Conservation (phyloP, 495 filamentous ascomycete genomes). For the Xanthoparmelia taractica region DNA sequence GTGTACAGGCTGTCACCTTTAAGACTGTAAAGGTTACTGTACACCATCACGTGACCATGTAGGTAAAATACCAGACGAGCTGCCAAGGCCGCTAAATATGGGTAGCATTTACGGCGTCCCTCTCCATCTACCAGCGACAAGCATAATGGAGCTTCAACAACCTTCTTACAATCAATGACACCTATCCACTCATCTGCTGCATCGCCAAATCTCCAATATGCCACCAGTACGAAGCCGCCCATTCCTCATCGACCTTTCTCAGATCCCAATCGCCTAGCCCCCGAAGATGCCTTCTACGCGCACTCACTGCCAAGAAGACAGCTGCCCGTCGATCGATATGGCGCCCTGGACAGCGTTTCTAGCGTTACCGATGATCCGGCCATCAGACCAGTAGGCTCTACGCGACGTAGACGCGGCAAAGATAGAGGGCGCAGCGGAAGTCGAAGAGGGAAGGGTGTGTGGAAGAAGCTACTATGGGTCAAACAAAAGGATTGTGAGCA, state of each 20-base stretch:
- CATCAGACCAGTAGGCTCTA: constrained; percentile 25
- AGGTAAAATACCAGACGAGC: no score
- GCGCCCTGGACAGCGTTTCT: constrained; percentile 25
- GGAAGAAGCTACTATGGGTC: constrained; percentile 97
- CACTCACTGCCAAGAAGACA: constrained; percentile 50
- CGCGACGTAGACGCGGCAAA: constrained; percentile 42
- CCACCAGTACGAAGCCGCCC: constrained; percentile 22
- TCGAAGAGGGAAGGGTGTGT: constrained; percentile 57
- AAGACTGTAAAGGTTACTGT: no score
- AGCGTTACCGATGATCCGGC: constrained; percentile 26
- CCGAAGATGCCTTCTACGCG: constrained; percentile 73
- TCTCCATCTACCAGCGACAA: no score
- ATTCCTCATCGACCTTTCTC: constrained; percentile 38
- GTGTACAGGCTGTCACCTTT: no score
- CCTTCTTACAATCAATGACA: constrained; percentile 17
- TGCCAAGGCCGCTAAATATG: no score
- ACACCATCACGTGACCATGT: no score
- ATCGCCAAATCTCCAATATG: constrained; percentile 18
- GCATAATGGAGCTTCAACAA: constrained; percentile 17
- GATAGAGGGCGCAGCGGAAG: constrained; percentile 48
- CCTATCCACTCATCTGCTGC: constrained; percentile 14
- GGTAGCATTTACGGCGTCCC: no score
- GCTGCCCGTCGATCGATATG: constrained; percentile 30
- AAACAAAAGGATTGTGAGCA: constrained; percentile 75
- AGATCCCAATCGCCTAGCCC: constrained; percentile 58